Evolutionary conservation across 2,329 filamentous ascomycete species (phyloP).

Genomic region (Monosporascus sp.): DNA sequence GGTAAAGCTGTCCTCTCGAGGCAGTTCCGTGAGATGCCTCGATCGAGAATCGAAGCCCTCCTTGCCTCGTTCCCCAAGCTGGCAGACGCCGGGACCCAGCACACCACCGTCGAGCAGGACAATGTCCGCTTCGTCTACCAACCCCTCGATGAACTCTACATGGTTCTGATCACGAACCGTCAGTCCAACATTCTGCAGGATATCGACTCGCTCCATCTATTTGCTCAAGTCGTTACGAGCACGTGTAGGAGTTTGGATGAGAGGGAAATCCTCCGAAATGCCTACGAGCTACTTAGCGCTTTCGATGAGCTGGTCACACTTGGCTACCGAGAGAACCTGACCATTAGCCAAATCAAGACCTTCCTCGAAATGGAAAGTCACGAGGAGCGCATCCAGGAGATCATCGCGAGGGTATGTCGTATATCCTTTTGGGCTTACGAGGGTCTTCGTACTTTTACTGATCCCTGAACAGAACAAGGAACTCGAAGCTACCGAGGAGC

Average conservation of each 20-base stretch:
- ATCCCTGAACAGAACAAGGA: slow-evolving; percentile 76
- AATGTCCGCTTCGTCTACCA: slow-evolving; percentile 99
- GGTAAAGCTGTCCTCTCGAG: slow-evolving; percentile 97
- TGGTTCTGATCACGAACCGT: slow-evolving; percentile 98
- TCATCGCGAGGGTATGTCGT: slow-evolving; percentile 73
- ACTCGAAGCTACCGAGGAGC: slow-evolving; percentile 93
- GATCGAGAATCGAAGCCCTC: slow-evolving; percentile 92
- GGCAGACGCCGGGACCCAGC: slow-evolving; percentile 90
- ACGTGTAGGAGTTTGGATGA: slow-evolving; percentile 96
- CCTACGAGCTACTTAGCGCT: slow-evolving; percentile 91
- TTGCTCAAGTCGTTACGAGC: slow-evolving; percentile 93
- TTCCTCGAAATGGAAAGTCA: slow-evolving; percentile 99
- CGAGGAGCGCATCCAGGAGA: slow-evolving; percentile 98
- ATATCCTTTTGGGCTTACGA: not conserved
- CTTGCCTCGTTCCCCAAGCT: slow-evolving; percentile 97
- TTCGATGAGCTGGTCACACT: slow-evolving; percentile 96
- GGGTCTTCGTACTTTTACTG: slow-evolving; percentile 6
- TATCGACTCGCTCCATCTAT: slow-evolving; percentile 96
- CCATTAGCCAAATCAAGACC: slow-evolving; percentile 95
- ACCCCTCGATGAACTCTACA: slow-evolving; percentile 97
- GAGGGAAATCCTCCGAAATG: slow-evolving; percentile 89
- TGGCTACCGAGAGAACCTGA: slow-evolving; percentile 93
- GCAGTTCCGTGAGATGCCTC: slow-evolving; percentile 95
- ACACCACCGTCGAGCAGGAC: slow-evolving; percentile 98
- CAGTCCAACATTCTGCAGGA: slow-evolving; percentile 99